These are phyloP conservation scores for Epichloe sp. DNA, from an alignment of 2,329 filamentous ascomycete species.

Conservation along the genomic window DNA sequence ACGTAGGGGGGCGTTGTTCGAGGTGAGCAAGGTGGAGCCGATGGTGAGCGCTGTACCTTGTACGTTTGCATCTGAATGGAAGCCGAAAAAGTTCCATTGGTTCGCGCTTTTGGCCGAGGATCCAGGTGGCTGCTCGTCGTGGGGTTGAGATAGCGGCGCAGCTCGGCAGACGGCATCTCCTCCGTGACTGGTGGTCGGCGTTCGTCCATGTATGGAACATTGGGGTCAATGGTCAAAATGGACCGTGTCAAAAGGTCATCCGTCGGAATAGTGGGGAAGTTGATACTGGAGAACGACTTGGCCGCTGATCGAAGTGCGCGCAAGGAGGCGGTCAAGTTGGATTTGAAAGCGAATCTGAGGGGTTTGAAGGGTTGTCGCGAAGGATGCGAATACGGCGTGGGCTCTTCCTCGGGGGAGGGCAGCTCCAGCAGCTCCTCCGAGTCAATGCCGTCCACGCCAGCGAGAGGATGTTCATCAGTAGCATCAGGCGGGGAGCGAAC, in stretches of 20 bases:
- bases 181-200: constrained; percentile 48
- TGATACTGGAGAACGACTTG: constrained; percentile 48
- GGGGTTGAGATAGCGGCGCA: constrained; percentile 56
- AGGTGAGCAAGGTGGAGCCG: constrained; percentile 16
- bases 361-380: constrained; percentile 31
- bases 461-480: constrained; percentile 38
- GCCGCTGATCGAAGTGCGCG: constrained; percentile 51
- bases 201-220: constrained; percentile 55
- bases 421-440: constrained; percentile 35
- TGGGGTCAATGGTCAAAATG: constrained; percentile 53
- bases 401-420: constrained; percentile 10
- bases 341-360: constrained; percentile 49
- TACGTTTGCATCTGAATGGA: constrained; percentile 64
- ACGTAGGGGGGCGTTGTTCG: constrained; percentile 13
- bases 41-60: constrained; percentile 40
- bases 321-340: constrained; percentile 54
- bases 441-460: constrained; percentile 25
- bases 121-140: constrained; percentile 30
- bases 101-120: constrained; percentile 15
- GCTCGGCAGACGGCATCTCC: constrained; percentile 51
- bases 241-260: constrained; percentile 56
- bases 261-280: constrained; percentile 49
- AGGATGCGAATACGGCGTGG: constrained; percentile 7
- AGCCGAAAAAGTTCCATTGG: constrained; percentile 35
- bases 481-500: constrained; percentile 42